Evolutionary conservation across 495 filamentous ascomycete genomes (phyloP).

Genomic region (Aspergillus avenaceus): DNA sequence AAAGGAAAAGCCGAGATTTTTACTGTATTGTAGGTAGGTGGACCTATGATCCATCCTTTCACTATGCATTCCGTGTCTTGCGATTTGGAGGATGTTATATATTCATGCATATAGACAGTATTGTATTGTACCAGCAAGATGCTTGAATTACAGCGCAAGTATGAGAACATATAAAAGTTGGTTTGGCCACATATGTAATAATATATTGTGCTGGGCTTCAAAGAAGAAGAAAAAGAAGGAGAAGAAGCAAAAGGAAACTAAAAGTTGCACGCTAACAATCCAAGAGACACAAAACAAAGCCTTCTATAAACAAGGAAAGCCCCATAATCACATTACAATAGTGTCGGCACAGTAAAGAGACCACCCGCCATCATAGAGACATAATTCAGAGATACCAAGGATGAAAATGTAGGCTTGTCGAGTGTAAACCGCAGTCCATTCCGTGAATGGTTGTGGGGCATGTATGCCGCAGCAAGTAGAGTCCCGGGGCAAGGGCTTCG

Average conservation of each 20-base stretch:
- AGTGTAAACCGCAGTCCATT: no score
- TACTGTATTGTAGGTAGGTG: neutral
- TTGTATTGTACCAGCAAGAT: neutral
- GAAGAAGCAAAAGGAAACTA: no score
- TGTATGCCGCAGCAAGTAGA: no score
- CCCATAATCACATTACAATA: conserved; percentile 7
- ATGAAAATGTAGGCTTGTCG: no score
- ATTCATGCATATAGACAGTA: neutral
- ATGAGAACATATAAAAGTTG: neutral
- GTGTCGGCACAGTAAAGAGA: neutral
- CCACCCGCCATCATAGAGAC: no score
- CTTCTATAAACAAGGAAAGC: conserved; percentile 4
- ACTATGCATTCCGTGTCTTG: neutral
- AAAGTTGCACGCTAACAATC: neutral
- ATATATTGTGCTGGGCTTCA: no score
- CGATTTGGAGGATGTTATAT: neutral
- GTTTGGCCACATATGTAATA: neutral
- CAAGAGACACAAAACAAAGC: neutral
- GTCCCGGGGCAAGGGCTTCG: no score
- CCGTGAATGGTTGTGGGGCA: no score
- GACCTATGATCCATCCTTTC: neutral
- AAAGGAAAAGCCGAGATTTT: neutral
- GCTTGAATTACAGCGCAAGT: neutral
- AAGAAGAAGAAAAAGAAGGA: no score
- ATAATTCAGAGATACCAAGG: no score